These are phyloP conservation scores for Sanguinoderma infundibulare DNA, from an alignment of 1,284 basidiomycete genomes.

Conservation along the genomic window DNA sequence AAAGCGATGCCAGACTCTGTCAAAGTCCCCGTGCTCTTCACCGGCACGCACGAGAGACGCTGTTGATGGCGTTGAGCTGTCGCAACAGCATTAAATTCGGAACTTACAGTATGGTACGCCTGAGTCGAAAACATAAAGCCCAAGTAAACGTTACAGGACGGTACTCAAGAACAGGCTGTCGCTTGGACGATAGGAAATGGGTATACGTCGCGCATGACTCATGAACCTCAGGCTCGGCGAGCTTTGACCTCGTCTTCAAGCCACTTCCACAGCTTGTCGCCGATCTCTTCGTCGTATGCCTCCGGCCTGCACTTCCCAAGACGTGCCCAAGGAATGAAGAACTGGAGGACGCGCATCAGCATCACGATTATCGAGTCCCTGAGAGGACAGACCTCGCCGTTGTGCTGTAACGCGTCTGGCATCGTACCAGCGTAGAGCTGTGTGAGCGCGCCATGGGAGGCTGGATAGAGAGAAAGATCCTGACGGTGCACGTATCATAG, in stretches of 20 bases:
- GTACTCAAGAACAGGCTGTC: too few relatives aligned
- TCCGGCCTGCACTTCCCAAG: slow-evolving; percentile 35
- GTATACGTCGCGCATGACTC: too few relatives aligned
- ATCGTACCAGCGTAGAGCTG: slow-evolving; percentile 32
- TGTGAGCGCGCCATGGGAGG: slow-evolving; percentile 29
- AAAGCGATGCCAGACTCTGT: too few relatives aligned
- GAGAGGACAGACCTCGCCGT: slow-evolving; percentile 27
- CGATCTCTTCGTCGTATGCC: slow-evolving; percentile 41
- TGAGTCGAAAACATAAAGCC: too few relatives aligned
- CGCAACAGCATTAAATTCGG: too few relatives aligned
- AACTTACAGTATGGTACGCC: too few relatives aligned
- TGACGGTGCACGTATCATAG: neutral
- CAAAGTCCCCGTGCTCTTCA: too few relatives aligned
- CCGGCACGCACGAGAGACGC: too few relatives aligned
- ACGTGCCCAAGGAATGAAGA: slow-evolving; percentile 52
- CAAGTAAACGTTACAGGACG: too few relatives aligned
- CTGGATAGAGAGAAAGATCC: slow-evolving; percentile 18
- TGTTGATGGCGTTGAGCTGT: too few relatives aligned
- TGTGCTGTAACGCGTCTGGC: slow-evolving; percentile 28
- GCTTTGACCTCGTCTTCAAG: slow-evolving; percentile 43
- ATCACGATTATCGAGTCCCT: too few relatives aligned
- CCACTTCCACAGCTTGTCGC: slow-evolving; percentile 46
- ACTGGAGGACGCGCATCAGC: slow-evolving; percentile 35
- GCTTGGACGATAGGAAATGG: too few relatives aligned
- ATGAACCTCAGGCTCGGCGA: neutral